Percentiles rank a stretch among this genome's conserved stretches.
Evolutionary conservation across 1,139 yeast species (phyloP).

Genomic region (Suhomyces panamericanus): DNA sequence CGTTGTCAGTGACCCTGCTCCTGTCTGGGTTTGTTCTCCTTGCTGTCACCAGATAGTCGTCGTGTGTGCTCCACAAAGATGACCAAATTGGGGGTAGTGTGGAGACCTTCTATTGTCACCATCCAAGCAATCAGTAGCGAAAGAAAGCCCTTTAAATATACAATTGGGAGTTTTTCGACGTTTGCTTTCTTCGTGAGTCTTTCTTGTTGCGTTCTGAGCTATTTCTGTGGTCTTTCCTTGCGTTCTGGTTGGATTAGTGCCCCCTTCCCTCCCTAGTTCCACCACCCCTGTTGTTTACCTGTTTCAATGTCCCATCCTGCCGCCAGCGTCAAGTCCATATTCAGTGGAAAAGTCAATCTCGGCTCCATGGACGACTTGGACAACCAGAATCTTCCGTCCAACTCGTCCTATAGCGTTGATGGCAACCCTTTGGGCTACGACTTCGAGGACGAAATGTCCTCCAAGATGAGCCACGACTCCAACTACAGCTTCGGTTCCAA

Average conservation of each 20-base stretch:
- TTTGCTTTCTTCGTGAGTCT: too few relatives aligned
- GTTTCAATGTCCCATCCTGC: conserved; percentile 44
- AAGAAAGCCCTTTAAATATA: background rate
- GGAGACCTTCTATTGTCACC: conserved; percentile 6
- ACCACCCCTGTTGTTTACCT: background rate
- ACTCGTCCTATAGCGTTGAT: conserved; percentile 8
- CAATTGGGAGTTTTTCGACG: too few relatives aligned
- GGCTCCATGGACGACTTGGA: conserved; percentile 29
- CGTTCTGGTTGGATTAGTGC: too few relatives aligned
- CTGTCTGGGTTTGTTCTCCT: background rate
- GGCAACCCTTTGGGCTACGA: conserved; percentile 3
- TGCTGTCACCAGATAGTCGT: conserved; percentile 1
- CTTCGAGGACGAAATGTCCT: conserved; percentile 16
- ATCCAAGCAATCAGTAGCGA: conserved; percentile 4
- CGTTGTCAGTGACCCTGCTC: background rate
- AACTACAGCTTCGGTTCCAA: conserved; percentile 26
- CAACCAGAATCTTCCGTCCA: conserved; percentile 5
- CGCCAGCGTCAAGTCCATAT: conserved; percentile 43
- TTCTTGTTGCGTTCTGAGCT: background rate
- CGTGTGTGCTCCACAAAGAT: conserved; percentile 7
- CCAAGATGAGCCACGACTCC: conserved; percentile 20
- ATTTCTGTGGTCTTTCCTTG: background rate
- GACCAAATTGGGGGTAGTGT: conserved; percentile 9
- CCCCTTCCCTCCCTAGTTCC: background rate
- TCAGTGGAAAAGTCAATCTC: conserved; percentile 37